Evolutionary conservation across 2,329 filamentous ascomycete genomes (phyloP), one percentile per base, ranked within the genome.

Genomic region (Colletotrichum tofieldiae): DNA sequence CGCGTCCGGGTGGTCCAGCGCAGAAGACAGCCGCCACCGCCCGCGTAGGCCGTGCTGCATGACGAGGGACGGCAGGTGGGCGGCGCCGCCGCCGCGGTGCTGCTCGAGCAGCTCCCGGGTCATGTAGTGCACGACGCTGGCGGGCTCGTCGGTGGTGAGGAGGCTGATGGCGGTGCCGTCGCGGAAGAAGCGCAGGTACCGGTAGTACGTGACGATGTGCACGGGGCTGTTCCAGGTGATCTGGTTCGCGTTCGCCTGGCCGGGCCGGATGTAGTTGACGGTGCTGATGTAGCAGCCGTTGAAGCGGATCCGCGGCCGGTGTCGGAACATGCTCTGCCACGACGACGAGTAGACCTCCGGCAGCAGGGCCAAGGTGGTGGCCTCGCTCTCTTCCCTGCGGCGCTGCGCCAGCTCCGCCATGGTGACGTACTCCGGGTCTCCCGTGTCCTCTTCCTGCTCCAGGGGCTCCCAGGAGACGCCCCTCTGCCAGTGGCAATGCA

Each of bases 201-300:
- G 94, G 84, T 97, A 99, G 84, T 98, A 99, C 0, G 96, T 99
- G 60, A 99, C 95, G 71, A 98, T 97, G 80, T 97, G 95, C 45
- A 98, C 93, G 11, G 95, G 95, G 32, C 89, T 92, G 77, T 86
- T 85, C 94, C 95, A 98, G 1, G 93, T 92, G 23, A 93, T 84
- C 66, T 91, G 91, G 75, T 91, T 92, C 26, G 89, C 88, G 3
- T 91, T 92, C 14, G 92, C 88, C 71, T 93, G 93, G 41, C 96
- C 96, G 0, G 94, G 86, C 32, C 96, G 93, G 61, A 94, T 91
- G 83, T 99, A 99, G 84, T 98, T 98, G 71, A 98, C 95, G 0
- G 96, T 98, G 81, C 92, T 94, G 82, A 99, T 98, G 84, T 99
- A 99, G 82, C 94, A 93, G 35, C 96, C 96, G 78, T 96, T 96